phyloP scores from a whole-genome alignment of 495 filamentous ascomycete genomes.

The Talaromyces adpressus region DNA sequence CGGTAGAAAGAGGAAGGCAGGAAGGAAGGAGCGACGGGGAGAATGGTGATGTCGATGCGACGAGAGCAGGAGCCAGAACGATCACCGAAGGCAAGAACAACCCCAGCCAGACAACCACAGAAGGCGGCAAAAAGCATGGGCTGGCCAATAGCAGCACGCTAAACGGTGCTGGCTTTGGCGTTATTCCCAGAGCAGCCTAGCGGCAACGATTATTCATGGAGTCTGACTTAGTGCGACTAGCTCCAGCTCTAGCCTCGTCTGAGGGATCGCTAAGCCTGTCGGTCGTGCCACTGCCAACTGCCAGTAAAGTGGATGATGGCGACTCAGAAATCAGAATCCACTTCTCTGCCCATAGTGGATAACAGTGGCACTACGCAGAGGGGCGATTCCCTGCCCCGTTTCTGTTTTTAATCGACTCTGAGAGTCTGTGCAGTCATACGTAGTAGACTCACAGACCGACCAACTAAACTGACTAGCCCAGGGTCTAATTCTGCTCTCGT shows the following conservation, averaged over 20 bases:
- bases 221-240: background rate
- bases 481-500: background rate
- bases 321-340: too few species aligned
- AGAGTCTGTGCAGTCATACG: background rate
- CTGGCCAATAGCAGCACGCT: background rate
- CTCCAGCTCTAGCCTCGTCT: background rate
- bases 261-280: too few species aligned
- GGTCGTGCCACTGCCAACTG: too few species aligned
- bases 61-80: slow-evolving; percentile 14
- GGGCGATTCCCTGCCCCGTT: background rate
- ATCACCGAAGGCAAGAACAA: background rate
- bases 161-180: background rate
- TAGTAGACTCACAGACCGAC: background rate
- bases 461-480: background rate
- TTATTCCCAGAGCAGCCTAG: background rate
- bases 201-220: background rate
- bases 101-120: background rate
- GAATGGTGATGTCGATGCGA: slow-evolving; percentile 10
- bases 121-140: slow-evolving; percentile 4
- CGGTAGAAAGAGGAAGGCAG: background rate
- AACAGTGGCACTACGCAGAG: background rate
- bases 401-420: background rate
- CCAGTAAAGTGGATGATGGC: too few species aligned
- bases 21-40: background rate
- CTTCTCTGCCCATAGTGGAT: too few species aligned